Evolutionary conservation across 805 yeast species (phyloP).

Genomic region (Saccharomycopsis guyanensis): DNA sequence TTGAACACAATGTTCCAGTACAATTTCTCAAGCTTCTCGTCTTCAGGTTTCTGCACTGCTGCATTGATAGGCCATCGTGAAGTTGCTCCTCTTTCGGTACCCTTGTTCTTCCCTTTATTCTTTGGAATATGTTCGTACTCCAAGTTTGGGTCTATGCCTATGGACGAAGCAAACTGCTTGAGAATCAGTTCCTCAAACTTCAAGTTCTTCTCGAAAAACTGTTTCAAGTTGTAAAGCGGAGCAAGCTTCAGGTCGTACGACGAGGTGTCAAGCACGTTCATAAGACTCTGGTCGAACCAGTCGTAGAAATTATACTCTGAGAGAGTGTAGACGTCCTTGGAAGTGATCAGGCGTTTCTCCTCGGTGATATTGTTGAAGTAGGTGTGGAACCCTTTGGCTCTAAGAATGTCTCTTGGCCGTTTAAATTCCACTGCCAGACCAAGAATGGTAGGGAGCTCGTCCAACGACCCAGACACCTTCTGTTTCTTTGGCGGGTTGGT

Average conservation of each 20-base stretch:
- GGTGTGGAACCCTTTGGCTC: slow-evolving; percentile 44
- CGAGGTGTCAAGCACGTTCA: slow-evolving; percentile 33
- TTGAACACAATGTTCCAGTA: slow-evolving; percentile 36
- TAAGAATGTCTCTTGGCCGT: slow-evolving; percentile 39
- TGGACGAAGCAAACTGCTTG: slow-evolving; percentile 7
- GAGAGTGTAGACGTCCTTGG: slow-evolving; percentile 29
- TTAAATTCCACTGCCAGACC: slow-evolving; percentile 39
- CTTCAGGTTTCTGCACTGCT: slow-evolving; percentile 8
- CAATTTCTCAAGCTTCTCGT: slow-evolving; percentile 32
- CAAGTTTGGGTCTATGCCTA: slow-evolving; percentile 13
- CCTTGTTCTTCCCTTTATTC: slow-evolving; percentile 4
- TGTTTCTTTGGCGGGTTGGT: not conserved
- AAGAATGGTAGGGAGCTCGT: slow-evolving; percentile 32
- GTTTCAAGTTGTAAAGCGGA: slow-evolving; percentile 46
- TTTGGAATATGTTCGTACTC: slow-evolving; percentile 9
- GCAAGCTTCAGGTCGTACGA: slow-evolving; percentile 35
- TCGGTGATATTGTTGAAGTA: slow-evolving; percentile 43
- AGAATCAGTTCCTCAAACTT: slow-evolving; percentile 27
- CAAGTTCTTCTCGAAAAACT: slow-evolving; percentile 50
- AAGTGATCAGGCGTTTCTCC: slow-evolving; percentile 33
- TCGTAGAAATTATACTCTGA: slow-evolving; percentile 35
- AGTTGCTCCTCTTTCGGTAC: not conserved
- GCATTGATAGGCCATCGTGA: slow-evolving; percentile 7
- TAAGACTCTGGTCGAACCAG: slow-evolving; percentile 33
- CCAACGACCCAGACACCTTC: not conserved